Percentiles rank a stretch among this genome's conserved stretches.
Evolutionary conservation across 345 rosid species (phyloP).

Genomic region (Eutrema heterophyllum): DNA sequence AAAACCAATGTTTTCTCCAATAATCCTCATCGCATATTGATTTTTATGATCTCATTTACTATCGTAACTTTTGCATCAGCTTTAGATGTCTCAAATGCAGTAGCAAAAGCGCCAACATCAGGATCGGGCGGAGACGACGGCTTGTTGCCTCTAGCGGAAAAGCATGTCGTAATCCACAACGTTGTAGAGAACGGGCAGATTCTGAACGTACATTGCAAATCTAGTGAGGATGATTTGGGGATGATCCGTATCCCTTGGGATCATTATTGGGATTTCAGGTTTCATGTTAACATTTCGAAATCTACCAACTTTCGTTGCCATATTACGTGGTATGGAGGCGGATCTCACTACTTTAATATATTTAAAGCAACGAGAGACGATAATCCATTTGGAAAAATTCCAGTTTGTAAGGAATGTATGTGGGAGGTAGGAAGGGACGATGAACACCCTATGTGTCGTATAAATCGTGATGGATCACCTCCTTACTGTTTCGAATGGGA

Average conservation of each 20-base stretch:
- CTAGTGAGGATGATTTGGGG: neutral
- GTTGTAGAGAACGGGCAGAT: neutral
- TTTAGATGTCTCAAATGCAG: neutral
- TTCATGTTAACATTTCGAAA: neutral
- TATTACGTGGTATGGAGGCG: neutral
- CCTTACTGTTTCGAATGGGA: no score
- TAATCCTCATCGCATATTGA: neutral
- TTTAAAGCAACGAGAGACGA: slow-evolving; percentile 12
- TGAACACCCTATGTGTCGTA: neutral
- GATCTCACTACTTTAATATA: slow-evolving; percentile 4
- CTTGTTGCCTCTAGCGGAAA: neutral
- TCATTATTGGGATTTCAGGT: neutral
- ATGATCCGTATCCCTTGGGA: neutral
- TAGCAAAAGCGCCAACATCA: neutral
- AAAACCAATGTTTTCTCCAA: neutral
- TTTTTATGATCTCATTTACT: neutral
- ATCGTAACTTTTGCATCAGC: neutral
- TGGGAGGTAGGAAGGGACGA: neutral
- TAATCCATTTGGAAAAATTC: neutral
- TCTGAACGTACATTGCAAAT: slow-evolving; percentile 4
- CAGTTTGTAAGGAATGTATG: slow-evolving; percentile 1
- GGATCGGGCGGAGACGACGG: neutral
- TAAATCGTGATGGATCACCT: neutral
- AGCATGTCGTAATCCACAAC: slow-evolving; percentile 5
- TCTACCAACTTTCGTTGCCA: neutral